phyloP scores from a whole-genome alignment of 257 asterid species.

The Capsicum pubescens region DNA sequence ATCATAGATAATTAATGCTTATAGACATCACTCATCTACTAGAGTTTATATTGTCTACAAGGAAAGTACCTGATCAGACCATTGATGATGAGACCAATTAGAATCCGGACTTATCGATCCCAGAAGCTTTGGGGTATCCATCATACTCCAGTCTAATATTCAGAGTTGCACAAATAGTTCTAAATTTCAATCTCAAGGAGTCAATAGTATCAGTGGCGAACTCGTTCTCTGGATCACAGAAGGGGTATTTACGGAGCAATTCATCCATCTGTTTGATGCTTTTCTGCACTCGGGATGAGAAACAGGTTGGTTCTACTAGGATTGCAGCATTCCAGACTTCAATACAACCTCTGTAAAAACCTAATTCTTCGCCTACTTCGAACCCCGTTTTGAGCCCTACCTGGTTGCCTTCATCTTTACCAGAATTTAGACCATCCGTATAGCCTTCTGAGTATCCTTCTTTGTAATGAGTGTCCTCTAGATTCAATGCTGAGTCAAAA shows the following conservation, averaged over 20 bases:
- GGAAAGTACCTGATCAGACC: slow-evolving; percentile 6
- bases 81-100: slow-evolving; percentile 10
- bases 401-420: slow-evolving; percentile 57
- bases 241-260: slow-evolving; percentile 52
- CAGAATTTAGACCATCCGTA: slow-evolving; percentile 52
- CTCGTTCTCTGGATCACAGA: slow-evolving; percentile 67
- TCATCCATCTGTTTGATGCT: slow-evolving; percentile 67
- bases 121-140: slow-evolving; percentile 46
- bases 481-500: no score
- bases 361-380: slow-evolving; percentile 37
- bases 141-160: slow-evolving; percentile 56
- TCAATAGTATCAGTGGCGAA: slow-evolving; percentile 56
- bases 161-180: slow-evolving; percentile 63
- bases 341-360: no score
- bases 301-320: slow-evolving; percentile 52
- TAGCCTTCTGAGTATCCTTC: slow-evolving; percentile 66
- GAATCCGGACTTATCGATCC: slow-evolving; percentile 26
- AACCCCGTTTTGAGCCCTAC: slow-evolving; percentile 68
- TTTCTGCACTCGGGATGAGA: slow-evolving; percentile 56
- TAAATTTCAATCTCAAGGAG: slow-evolving; percentile 63
- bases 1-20: no score
- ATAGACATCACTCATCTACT: no score
- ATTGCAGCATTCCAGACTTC: no score
- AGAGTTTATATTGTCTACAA: not conserved
- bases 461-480: slow-evolving; percentile 60